Evolutionary conservation across 2,329 filamentous ascomycete species (phyloP), one percentile per base, ranked within the genome.

Genomic region (Fusarium oxysporum): DNA sequence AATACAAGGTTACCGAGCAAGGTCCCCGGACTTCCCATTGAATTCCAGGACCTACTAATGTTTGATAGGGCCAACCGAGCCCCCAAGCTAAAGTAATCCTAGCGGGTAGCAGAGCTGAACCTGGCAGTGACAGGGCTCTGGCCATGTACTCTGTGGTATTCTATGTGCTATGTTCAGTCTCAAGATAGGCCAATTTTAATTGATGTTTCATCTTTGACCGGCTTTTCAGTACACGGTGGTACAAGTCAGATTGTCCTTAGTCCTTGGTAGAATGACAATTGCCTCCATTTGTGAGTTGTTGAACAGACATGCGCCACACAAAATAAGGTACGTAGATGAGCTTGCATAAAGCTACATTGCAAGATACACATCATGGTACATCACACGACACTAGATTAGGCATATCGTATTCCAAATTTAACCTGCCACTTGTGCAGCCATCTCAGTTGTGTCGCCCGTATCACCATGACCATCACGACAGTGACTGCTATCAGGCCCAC

Each of bases 31-130:
- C 71, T 63, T 57, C 33, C 57, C 55, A 60, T 58, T 72, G 45
- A 62, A 48, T 58, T 59, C 32, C 38, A 69, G 55, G 58, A 64
- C 44, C 53, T 64, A 23, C 56, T 61, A 62, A 43, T 33, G 59
- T 71, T 65, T 74, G 68, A 73, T 73, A 73, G 71, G 71, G 71
- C 71, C 59, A 69, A 74, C 55, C 68, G 71, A 57, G 58, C 55
- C 58, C 55, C 50, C 56, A 59, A 60, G 65, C 48, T 56, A 45
- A 63, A 56, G 40, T 32, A 33, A 54, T 64, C 68, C 69, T 40
- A 70, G 59, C 25, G 50, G 47, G 45, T 37, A 43, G 38, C n/a
- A 55, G 53, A 67, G 67, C 68, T 71, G 51, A 54, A 63, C 68
- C 62, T 59, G 47, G 66, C 66, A 64, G 71, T 61, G 66, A 28